Evolutionary conservation across 768 basidiomycete genomes (phyloP), one percentile per base, ranked within the genome.

Genomic region (Tylopilus felleus): DNA sequence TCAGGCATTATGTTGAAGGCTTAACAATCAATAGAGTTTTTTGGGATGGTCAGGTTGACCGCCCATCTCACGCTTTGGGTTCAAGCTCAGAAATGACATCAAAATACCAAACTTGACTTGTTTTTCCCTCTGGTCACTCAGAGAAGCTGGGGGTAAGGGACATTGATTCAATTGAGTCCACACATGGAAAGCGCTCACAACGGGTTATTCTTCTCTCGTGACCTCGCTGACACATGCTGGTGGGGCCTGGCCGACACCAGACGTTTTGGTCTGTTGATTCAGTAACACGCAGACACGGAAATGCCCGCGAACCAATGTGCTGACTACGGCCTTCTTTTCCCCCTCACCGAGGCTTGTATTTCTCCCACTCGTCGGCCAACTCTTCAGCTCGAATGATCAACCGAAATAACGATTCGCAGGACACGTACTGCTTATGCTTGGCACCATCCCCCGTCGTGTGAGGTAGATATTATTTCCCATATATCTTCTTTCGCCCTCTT

Each of bases 11-110:
- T 49, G 45, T 51, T 47, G 43, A 28, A 31, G 40, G 41, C n/a
- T 25, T 51, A 40, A 43, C 41, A 25, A 46, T 51, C 16, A 53
- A 45, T 40, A 22, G 39, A 40, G 22, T 14, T 7, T 42, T 54
- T 41, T 35, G 47, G 35, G 38, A 40, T 27, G 13, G 33, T 31
- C 45, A 31, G 31, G 13, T 39, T 49, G 52, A 40, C 52, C 38
- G 51, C 52, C 52, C 44, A 53, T 52, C 40, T 60, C 54, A 52
- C 55, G 53, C 47, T 55, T 40, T 59, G 45, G 49, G 39, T 59
- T 49, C 54, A 39, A 55, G 60, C 50, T 47, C 58, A 52, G 55
- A 58, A 47, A 55, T 52, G 19, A 52, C 31, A 29, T 36, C 33
- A 12, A 23, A 50, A 50, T 46, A 23, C 29, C 29, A 39, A 27